These are phyloP conservation scores for Discostella stelligeroides DNA, from an alignment of 108 stramenopile genomes.

Conservation along the genomic window DNA sequence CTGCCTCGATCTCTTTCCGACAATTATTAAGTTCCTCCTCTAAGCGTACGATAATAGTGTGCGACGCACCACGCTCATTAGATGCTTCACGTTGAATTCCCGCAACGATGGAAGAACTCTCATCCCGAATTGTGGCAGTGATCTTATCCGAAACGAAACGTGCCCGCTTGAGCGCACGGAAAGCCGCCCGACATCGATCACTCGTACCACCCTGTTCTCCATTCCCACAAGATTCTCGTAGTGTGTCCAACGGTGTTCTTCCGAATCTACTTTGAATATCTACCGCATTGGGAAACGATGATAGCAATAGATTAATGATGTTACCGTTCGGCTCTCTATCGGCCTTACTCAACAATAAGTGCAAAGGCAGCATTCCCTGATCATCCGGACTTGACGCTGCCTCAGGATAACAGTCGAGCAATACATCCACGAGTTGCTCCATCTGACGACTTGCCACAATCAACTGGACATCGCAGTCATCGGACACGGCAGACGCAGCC, in stretches of 20 bases:
- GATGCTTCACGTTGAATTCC: conserved; percentile 46
- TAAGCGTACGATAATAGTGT: conserved; percentile 53
- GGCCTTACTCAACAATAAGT: conserved; percentile 42
- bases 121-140: conserved; percentile 47
- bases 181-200: conserved; percentile 47
- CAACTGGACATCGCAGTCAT: conserved; percentile 32
- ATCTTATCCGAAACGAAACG: conserved; percentile 41
- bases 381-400: conserved; percentile 54
- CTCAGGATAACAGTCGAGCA: conserved; percentile 50
- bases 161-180: conserved; percentile 53
- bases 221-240: conserved; percentile 31
- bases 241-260: conserved; percentile 51
- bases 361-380: conserved; percentile 55
- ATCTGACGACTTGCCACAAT: conserved; percentile 43
- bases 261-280: conserved; percentile 49
- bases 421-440: conserved; percentile 47
- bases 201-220: conserved; percentile 24
- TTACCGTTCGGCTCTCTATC: conserved; percentile 51
- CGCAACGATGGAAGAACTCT: conserved; percentile 50
- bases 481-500: conserved; percentile 26
- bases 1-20: conserved; percentile 41
- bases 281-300: conserved; percentile 47
- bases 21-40: conserved; percentile 51
- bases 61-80: conserved; percentile 56
- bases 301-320: conserved; percentile 46